phyloP scores from a whole-genome alignment of 805 yeast species.

The Lipomyces spencermartinsiae region DNA sequence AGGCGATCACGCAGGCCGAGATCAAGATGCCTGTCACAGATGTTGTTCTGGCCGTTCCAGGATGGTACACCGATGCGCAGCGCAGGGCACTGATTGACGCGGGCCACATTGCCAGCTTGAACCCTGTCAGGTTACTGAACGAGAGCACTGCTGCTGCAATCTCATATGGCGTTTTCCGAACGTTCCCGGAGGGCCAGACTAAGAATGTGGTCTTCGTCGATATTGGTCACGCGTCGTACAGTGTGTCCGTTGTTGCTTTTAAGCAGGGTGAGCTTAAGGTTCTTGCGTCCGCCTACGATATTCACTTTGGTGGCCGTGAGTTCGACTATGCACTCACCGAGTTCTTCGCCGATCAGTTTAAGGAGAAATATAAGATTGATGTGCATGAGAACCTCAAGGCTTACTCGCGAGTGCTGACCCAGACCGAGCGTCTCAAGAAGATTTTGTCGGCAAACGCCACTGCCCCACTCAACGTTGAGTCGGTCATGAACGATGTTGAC shows the following conservation, averaged over 20 bases:
- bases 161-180: constrained; percentile 98
- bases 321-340: constrained; percentile 92
- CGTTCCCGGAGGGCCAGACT: constrained; percentile 85
- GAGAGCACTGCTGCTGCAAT: constrained; percentile 99
- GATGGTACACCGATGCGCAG: constrained; percentile 95
- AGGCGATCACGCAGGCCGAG: constrained; percentile 78
- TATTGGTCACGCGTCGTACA: constrained; percentile 95
- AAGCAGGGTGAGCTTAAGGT: constrained; percentile 96
- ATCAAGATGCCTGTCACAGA: constrained; percentile 82
- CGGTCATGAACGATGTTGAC: constrained; percentile 96
- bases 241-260: constrained; percentile 86
- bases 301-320: constrained; percentile 98
- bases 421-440: constrained; percentile 93
- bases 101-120: constrained; percentile 91
- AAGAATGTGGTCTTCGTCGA: constrained; percentile 92
- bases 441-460: constrained; percentile 92
- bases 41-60: constrained; percentile 93
- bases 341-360: constrained; percentile 93
- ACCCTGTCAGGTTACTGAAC: constrained; percentile 97
- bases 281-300: constrained; percentile 89
- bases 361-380: constrained; percentile 82
- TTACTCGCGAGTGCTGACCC: constrained; percentile 86
- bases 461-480: constrained; percentile 95
- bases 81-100: constrained; percentile 97
- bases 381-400: constrained; percentile 92